phyloP scores from a whole-genome alignment of 2,329 filamentous ascomycete genomes.

The Ceratocystiopsis sp. region DNA sequence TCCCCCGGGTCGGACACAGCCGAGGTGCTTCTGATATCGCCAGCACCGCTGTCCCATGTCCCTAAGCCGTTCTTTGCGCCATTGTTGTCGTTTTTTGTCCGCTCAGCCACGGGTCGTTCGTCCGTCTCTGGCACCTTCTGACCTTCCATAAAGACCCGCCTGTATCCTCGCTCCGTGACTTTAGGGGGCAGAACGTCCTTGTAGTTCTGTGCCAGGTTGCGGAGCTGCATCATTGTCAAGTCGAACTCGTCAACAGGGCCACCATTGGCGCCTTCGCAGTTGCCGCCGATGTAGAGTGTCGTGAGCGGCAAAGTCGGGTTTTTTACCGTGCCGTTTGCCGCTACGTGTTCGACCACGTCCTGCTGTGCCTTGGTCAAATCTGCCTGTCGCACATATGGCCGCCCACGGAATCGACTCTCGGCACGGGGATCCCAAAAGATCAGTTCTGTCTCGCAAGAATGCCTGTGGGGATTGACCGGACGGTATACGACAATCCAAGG shows the following conservation, averaged over 20 bases:
- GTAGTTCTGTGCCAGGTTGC: conserved; percentile 16
- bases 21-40: background rate
- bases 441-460: conserved; percentile 24
- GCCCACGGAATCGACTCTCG: conserved; percentile 11
- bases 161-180: conserved; percentile 22
- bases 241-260: conserved; percentile 21
- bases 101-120: too few species aligned
- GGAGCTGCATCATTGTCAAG: conserved; percentile 22
- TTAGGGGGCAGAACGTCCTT: conserved; percentile 20
- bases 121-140: background rate
- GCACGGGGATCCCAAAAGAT: conserved; percentile 35
- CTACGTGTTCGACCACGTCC: conserved; percentile 22
- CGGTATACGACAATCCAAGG: conserved; percentile 36
- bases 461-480: conserved; percentile 21
- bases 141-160: conserved; percentile 11
- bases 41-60: conserved; percentile 5
- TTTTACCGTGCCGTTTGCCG: conserved; percentile 14
- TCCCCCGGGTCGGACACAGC: conserved; percentile 12
- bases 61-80: conserved; percentile 1
- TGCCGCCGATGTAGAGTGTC: conserved; percentile 29
- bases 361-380: conserved; percentile 29
- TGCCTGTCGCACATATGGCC: conserved; percentile 10
- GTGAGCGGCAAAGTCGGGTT: conserved; percentile 18
- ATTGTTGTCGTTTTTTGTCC: background rate
- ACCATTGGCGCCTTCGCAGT: background rate